Base-by-base conservation (phyloP, 495 filamentous ascomycete genomes). In the Aspergillus mulundensis region DNA sequence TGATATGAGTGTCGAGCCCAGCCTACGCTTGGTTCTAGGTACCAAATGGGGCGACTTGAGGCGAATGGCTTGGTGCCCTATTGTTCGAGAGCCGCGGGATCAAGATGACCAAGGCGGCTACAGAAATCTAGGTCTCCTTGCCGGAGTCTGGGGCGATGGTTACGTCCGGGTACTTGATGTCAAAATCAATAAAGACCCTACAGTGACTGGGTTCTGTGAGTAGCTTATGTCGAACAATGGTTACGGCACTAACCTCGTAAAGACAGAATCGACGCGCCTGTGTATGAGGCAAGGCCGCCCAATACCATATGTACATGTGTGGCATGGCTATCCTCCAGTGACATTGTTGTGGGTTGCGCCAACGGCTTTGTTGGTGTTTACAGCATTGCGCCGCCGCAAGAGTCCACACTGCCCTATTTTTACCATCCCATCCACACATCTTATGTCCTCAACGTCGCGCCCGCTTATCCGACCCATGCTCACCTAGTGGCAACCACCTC, bases 41-140 rank as follows among this genome's bases (percentile, higher is more conserved):
- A 79, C 81, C 3, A 72, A 84, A 7, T 89, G 86, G 84, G 87
- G 84, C 4, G 69, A 79, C 50, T 61, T 84, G 14, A 77, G 75
- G 51, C 71, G 75, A n/a, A 71, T 89, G 18, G 70, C 79, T 49
- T 89, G 84, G 84, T 88, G 85, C 60, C 83, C 81, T 28, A 69
- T 82, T 61, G 69, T 70, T 7, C 71, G 75, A 53, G 62, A 61
- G 47, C 57, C 60, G 18, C 65, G 67, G 41, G 66, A 70, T 1
- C 62, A 71, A 42, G 71, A 77, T 28, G 65, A 70, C 1, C 52
- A 71, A 42, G 63, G 70, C 23, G 59, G 44, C 18, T 39, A 52
- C 15, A 67, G 68, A 45, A 66, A 55, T 25, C 65, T 88, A 14
- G 87, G 86, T 1, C 69, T 88, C 14, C 73, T 90, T 5, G 86